Evolutionary conservation across 148 eudicot species (phyloP), one percentile per base, ranked within the genome.

Genomic region (Dianthus caryophyllus): DNA sequence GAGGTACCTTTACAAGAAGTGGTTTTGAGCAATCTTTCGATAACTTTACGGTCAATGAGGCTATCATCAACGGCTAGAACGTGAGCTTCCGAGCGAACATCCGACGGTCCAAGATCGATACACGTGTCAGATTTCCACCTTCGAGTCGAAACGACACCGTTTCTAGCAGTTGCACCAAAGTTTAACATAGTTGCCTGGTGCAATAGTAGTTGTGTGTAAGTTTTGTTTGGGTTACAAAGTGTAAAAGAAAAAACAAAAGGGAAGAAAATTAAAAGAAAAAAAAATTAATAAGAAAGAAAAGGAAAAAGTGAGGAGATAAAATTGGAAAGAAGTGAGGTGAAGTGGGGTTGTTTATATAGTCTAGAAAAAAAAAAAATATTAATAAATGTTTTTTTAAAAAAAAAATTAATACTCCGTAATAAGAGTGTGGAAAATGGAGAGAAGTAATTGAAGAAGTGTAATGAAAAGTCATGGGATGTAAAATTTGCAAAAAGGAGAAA

Each of bases 31-130:
- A 79, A 69, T 71, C 60, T 75, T 27, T 79, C 82, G 15, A 79
- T 79, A 12, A 75, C 79, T 68, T 68, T 79, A 3, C 82, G 61
- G 64, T 79, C 82, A 49, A 79, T 76, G 25, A 75, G 51, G 39
- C 76, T 75, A 55, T 79, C 82, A 68, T 79, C 82, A 43, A 79
- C 82, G 13, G 82, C 82, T 13, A 79, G 36, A 20, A 79, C 82
- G 16, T 79, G 82, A 64, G 79, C 82, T 64, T 76, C 75, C 1
- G 47, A 36, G 24, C 24, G 2, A 0, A 21, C 12, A 9, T 67
- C 72, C 4, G 75, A 65, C 22, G 71, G 52, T 27, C 29, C 50
- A 6, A 77, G 61, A 70, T 73, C 78, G 14, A 69, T 73, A 0
- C 30, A 43, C 0, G 78, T 70, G 1, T 78, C 78, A 17, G 79